A percentile compares a stretch with the other conserved stretches of the same genome.
Evolutionary conservation across 2,329 filamentous ascomycete species (phyloP).

Genomic region (Shiraia sp.): DNA sequence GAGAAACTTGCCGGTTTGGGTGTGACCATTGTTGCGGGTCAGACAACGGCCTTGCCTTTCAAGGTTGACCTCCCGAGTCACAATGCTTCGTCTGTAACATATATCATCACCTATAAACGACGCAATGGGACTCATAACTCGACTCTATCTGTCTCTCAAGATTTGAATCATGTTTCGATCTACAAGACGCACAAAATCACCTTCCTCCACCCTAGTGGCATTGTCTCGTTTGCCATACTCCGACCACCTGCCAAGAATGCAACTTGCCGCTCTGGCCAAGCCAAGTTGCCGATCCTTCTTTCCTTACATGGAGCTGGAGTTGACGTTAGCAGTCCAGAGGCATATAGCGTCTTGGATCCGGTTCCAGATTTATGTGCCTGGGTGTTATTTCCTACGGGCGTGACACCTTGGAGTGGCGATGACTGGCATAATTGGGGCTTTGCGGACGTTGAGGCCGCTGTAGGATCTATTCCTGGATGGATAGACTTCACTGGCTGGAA

Average conservation of each 20-base stretch:
- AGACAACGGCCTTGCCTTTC: conserved; percentile 48
- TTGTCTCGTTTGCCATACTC: conserved; percentile 61
- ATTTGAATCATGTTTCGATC: conserved; percentile 27
- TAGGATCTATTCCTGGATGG: conserved; percentile 56
- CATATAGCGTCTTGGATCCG: conserved; percentile 54
- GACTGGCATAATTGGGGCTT: conserved; percentile 66
- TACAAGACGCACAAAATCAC: conserved; percentile 58
- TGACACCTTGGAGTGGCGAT: conserved; percentile 63
- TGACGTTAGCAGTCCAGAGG: conserved; percentile 54
- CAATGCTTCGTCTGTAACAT: conserved; percentile 30
- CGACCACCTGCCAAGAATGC: conserved; percentile 55
- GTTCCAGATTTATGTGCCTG: conserved; percentile 59
- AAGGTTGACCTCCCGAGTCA: conserved; percentile 28
- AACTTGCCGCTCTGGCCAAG: conserved; percentile 22
- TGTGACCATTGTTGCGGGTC: conserved; percentile 40
- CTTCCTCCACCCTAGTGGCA: conserved; percentile 57
- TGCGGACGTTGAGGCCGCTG: conserved; percentile 58
- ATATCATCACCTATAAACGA: conserved; percentile 31
- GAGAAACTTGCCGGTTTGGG: neutral
- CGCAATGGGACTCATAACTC: conserved; percentile 10
- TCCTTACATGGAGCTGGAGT: conserved; percentile 61
- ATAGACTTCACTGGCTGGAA: conserved; percentile 54
- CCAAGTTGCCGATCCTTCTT: conserved; percentile 54
- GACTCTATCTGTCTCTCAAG: conserved; percentile 29
- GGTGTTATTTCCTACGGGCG: conserved; percentile 60